phyloP scores from a whole-genome alignment of 768 basidiomycete genomes.

The Amanita pallidorosea region DNA sequence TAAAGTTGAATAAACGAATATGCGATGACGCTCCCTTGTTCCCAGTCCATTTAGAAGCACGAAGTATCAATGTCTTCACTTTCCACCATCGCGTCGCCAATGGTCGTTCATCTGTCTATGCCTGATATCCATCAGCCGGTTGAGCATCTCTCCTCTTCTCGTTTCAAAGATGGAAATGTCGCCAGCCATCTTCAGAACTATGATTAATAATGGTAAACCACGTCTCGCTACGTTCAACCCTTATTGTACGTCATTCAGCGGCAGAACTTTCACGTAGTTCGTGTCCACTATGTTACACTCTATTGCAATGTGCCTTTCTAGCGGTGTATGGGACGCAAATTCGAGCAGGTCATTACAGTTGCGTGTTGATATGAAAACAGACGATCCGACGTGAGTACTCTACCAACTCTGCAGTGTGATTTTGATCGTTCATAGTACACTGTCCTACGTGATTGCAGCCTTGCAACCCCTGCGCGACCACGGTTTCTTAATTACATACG shows the following conservation, averaged over 20 bases:
- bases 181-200: no score
- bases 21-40: no score
- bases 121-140: no score
- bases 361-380: conserved; percentile 43
- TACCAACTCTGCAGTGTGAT: not conserved
- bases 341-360: conserved; percentile 30
- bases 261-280: conserved; percentile 20
- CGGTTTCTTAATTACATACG: conserved; percentile 35
- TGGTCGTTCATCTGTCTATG: no score
- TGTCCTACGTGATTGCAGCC: conserved; percentile 32
- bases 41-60: no score
- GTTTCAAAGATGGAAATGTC: no score
- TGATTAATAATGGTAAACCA: no score
- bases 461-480: conserved; percentile 32
- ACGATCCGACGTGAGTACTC: conserved; percentile 29
- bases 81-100: no score
- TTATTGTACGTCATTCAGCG: conserved; percentile 26
- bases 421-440: conserved; percentile 16
- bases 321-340: conserved; percentile 41
- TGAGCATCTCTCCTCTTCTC: no score
- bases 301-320: conserved; percentile 8
- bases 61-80: no score
- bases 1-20: no score
- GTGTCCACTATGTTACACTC: not conserved
- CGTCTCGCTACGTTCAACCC: conserved; percentile 37